phyloP scores from a whole-genome alignment of 352 stramenopile genomes.

The Pythium rishiriense region DNA sequence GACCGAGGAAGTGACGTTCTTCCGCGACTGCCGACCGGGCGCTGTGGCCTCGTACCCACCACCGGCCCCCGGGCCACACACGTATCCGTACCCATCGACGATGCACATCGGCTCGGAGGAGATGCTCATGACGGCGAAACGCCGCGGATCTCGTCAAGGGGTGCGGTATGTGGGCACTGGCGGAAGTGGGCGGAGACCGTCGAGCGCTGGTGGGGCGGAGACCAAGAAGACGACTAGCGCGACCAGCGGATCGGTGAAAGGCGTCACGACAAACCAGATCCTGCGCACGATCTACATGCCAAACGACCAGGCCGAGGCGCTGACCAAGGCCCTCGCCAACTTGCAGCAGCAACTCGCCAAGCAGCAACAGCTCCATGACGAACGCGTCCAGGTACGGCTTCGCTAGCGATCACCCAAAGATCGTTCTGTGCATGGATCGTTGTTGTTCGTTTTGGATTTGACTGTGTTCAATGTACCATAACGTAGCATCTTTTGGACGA shows the following conservation, averaged over 20 bases:
- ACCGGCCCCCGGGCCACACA: constrained; percentile 28
- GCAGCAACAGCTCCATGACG: constrained; percentile 55
- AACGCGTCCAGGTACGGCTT: constrained; percentile 65
- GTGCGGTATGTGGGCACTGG: not conserved
- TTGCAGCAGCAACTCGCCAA: constrained; percentile 62
- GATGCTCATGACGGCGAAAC: constrained; percentile 24
- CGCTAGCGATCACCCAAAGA: too few relatives aligned
- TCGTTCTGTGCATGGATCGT: too few relatives aligned
- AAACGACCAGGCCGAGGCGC: constrained; percentile 56
- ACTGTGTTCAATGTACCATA: not conserved
- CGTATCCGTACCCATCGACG: constrained; percentile 66
- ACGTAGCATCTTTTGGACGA: constrained; percentile 49
- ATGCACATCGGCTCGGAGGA: constrained; percentile 70
- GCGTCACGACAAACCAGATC: constrained; percentile 26
- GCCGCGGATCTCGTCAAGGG: not conserved
- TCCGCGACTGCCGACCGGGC: constrained; percentile 66
- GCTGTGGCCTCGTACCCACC: constrained; percentile 53
- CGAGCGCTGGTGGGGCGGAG: not conserved
- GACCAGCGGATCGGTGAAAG: not conserved
- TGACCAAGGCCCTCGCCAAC: constrained; percentile 52
- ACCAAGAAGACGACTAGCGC: constrained; percentile 1
- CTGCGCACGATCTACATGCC: constrained; percentile 81
- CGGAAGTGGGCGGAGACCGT: not conserved
- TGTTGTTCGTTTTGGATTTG: too few relatives aligned
- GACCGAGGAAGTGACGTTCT: constrained; percentile 79